Evolutionary conservation across 768 basidiomycete species (phyloP), one percentile per base, ranked within the genome.

Genomic region (Termitomyces sp.): DNA sequence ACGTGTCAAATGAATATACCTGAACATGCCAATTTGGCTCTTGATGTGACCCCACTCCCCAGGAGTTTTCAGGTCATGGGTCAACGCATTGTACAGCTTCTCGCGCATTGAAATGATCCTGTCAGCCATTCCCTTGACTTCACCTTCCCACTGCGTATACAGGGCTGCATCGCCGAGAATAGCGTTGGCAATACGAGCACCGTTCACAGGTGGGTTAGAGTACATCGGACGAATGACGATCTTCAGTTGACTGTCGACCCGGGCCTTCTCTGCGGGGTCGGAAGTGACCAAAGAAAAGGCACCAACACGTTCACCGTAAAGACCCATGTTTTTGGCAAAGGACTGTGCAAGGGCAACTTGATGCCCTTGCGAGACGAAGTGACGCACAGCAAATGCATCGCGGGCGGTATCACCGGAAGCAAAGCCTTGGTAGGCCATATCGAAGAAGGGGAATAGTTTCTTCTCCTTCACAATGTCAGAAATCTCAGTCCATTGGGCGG

Each of bases 391-490:
- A 73, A 93, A 95, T 12, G 96, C 97, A 69, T 99, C 97, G 57
- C 86, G 87, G 64, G 87, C 72, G 64, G 93, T 94, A 54, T 87
- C 87, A 53, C 97, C 97, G 26, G 95, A 97, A 38, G 97, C 96
- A 72, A 99, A 99, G 54, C 97, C 97, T 75, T 97, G 94, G 79
- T 99, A 99, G 16, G 97, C 96, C 95, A 98, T 98, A 76, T 99
- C 97, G 73, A 98, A 98, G 86, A 98, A 94, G 55, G 96, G 91
- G 86, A 98, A 96, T 66, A 96, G 83, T 63, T 86, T 84, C 79
- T 85, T 92, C 78, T 93, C 89, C 69, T 91, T 87, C 66, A 96
- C 75, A 60, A 98, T 79, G 67, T 93, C 83, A 46, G 91, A 93
- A 62, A 99, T 86, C 71, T 91, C 84, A 61, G 80, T 82, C 97